A percentile compares a stretch with the other conserved stretches of the same genome.
Evolutionary conservation across 1,139 yeast genomes (phyloP).

Genomic region (Pichia norvegensis): DNA sequence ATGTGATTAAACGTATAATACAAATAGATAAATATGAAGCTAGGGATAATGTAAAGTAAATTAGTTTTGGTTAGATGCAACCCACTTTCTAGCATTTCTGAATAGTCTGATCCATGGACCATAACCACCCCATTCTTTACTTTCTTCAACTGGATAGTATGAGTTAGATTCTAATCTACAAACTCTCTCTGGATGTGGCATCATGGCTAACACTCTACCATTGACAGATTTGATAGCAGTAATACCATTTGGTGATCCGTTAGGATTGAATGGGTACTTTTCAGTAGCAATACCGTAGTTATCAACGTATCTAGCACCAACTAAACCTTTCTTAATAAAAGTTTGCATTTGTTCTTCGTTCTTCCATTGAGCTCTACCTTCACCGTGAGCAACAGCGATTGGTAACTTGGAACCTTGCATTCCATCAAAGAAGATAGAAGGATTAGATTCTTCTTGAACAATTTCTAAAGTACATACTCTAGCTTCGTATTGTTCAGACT

Average conservation of each 20-base stretch:
- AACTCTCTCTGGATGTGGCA: conserved; percentile 99
- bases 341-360: conserved; percentile 35
- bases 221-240: conserved; percentile 86
- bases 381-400: conserved; percentile 98
- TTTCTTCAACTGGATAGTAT: conserved; percentile 73
- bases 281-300: conserved; percentile 82
- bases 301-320: conserved; percentile 74
- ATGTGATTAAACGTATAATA: neutral
- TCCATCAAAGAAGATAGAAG: conserved; percentile 72
- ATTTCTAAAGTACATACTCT: conserved; percentile 88
- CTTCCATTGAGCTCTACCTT: conserved; percentile 80
- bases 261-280: conserved; percentile 88
- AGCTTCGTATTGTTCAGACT: conserved; percentile 93
- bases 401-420: conserved; percentile 93
- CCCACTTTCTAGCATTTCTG: conserved; percentile 94
- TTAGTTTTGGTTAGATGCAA: conserved; percentile 31
- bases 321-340: conserved; percentile 44
- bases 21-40: neutral
- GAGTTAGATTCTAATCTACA: conserved; percentile 82
- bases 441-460: conserved; percentile 38
- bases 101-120: conserved; percentile 97
- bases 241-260: conserved; percentile 90
- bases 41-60: neutral
- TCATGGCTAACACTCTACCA: conserved; percentile 95
- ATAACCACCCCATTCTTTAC: conserved; percentile 58